Evolutionary conservation across 2,329 filamentous ascomycete species (phyloP), one percentile per base, ranked within the genome.

Genomic region (Penicillium paneum): DNA sequence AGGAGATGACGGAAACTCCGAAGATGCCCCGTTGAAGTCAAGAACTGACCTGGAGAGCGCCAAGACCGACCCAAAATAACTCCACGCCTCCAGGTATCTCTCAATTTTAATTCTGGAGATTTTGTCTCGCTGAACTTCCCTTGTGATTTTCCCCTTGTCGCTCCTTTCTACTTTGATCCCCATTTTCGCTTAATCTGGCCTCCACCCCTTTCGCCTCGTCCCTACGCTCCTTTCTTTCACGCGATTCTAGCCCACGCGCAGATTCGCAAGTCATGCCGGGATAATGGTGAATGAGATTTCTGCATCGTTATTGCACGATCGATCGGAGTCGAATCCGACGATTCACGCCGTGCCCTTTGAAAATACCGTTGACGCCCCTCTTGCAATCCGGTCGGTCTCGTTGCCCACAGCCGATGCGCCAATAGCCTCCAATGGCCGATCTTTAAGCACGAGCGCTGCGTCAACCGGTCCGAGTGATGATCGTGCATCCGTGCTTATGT

Each of bases 261-360:
- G 43, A 53, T 51, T 44, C 56, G 50, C 60, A 67, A 71, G 69
- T 59, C 68, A 72, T 72, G 69, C 64, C 60, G 64, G 67, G 63
- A 71, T 70, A 68, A 71, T 72, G 68, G 64, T 60, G 57, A 64
- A 69, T 55, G 63, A 62, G 58, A 56, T 62, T 61, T 59, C 65
- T 62, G 60, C 63, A 62, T 67, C 67, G 53, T 60, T 67, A 49
- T 55, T 60, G 40, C 58, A 65, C 45, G 56, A 52, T 56, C 53
- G 60, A 60, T 60, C 67, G 51, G 66, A 67, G 53, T 60, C 65
- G 50, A 53, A 56, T 41, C 55, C 67, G 52, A 60, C 60, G 5
- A 55, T 69, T 44, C 61, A 60, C 41, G 60, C 64, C 41, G 51
- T 66, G 46, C 62, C 64, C 49, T 64, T 61, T 49, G 68, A 70